Evolutionary conservation across 805 yeast genomes (phyloP).

Genomic region (Pichia scutulata): DNA sequence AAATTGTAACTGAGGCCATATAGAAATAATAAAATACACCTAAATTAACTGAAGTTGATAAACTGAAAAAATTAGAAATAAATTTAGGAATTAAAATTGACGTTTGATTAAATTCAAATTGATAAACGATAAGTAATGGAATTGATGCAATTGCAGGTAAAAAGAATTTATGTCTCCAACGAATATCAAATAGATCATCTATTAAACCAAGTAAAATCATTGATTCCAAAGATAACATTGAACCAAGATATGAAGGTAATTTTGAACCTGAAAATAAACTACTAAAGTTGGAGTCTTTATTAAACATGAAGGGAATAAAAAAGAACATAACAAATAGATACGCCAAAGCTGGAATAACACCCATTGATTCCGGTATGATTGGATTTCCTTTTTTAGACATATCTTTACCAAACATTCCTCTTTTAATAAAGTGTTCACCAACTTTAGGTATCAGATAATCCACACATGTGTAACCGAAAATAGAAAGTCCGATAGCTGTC

Average conservation of each 20-base stretch:
- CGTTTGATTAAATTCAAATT: constrained; percentile 90
- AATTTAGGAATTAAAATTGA: constrained; percentile 75
- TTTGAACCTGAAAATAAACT: constrained; percentile 70
- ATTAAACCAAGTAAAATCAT: constrained; percentile 82
- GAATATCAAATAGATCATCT: constrained; percentile 90
- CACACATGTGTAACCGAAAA: constrained; percentile 59
- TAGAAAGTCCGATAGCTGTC: constrained; percentile 59
- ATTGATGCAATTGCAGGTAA: constrained; percentile 91
- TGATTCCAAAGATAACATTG: constrained; percentile 73
- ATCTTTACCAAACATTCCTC: constrained; percentile 85
- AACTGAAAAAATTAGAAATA: constrained; percentile 34
- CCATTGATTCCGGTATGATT: constrained; percentile 82
- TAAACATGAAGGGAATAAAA: constrained; percentile 83
- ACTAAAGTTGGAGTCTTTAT: constrained; percentile 37
- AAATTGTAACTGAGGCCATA: constrained; percentile 88
- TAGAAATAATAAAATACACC: constrained; percentile 76
- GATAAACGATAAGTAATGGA: constrained; percentile 85
- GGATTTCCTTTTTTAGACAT: constrained; percentile 70
- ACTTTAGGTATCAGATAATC: constrained; percentile 58
- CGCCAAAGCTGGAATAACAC: constrained; percentile 78
- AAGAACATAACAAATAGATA: constrained; percentile 75
- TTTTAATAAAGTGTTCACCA: constrained; percentile 56
- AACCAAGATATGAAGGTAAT: constrained; percentile 79
- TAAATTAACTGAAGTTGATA: constrained; percentile 51
- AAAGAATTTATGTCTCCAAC: constrained; percentile 97